Evolutionary conservation across 2,329 filamentous ascomycete genomes (phyloP).

Genomic region (Hymenoscyphus fraxineus): DNA sequence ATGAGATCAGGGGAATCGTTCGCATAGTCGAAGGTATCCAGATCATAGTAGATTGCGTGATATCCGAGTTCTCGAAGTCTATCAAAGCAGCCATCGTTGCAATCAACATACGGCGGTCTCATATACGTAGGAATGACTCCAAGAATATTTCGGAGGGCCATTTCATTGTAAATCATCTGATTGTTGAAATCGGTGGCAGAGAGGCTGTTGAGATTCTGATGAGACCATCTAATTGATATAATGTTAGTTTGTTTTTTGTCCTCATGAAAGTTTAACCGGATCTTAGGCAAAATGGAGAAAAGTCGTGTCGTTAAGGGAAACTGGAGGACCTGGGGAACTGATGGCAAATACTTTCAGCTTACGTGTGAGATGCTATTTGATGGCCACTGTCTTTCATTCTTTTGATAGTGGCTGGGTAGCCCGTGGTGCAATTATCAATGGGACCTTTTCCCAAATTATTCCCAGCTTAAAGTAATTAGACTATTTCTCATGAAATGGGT

Average conservation of each 20-base stretch:
- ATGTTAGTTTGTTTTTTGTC: not conserved
- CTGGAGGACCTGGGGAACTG: not conserved
- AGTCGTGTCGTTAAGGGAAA: not conserved
- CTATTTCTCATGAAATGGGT: not conserved
- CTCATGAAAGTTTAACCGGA: not conserved
- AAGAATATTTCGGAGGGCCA: slow-evolving; percentile 49
- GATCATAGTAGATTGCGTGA: slow-evolving; percentile 36
- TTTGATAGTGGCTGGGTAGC: slow-evolving; percentile 44
- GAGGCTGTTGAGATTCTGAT: slow-evolving; percentile 43
- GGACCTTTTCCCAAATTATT: slow-evolving; percentile 51
- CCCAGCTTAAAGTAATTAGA: slow-evolving; percentile 31
- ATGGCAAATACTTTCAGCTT: not conserved
- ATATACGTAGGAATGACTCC: slow-evolving; percentile 51
- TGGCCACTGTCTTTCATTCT: slow-evolving; percentile 43
- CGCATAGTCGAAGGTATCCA: slow-evolving; percentile 48
- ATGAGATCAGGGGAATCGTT: slow-evolving; percentile 41
- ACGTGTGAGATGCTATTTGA: slow-evolving; percentile 54
- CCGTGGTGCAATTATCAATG: slow-evolving; percentile 47
- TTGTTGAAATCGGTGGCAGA: slow-evolving; percentile 39
- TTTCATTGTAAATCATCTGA: slow-evolving; percentile 49
- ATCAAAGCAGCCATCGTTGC: slow-evolving; percentile 34
- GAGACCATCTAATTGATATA: slow-evolving; percentile 39
- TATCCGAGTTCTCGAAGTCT: slow-evolving; percentile 40
- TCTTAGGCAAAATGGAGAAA: not conserved
- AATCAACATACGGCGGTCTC: slow-evolving; percentile 42